A percentile compares a stretch with the other conserved stretches of the same genome.
These are phyloP conservation scores for Amorphotheca resinae DNA, from an alignment of 495 filamentous ascomycete species.

Conservation along the genomic window DNA sequence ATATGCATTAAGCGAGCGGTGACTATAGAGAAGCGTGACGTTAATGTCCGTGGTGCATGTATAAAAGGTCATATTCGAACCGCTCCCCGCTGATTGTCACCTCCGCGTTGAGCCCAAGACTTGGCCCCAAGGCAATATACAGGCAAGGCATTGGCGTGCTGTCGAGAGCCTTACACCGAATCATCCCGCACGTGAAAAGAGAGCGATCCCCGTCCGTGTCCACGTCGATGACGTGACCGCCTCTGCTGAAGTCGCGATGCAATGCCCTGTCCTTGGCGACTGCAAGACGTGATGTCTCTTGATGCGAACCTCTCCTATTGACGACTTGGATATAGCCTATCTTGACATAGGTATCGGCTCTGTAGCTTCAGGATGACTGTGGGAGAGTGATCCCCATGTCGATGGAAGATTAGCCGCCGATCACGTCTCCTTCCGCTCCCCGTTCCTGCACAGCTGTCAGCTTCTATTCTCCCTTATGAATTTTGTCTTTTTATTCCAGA, in stretches of 20 bases:
- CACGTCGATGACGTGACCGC: conserved; percentile 4
- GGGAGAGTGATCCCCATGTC: background rate
- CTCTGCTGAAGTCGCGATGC: conserved; percentile 6
- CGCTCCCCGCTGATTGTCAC: background rate
- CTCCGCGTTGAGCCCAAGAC: background rate
- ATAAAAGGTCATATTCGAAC: background rate
- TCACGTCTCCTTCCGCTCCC: conserved; percentile 5
- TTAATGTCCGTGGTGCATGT: background rate
- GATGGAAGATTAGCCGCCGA: conserved; percentile 5
- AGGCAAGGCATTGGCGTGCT: background rate
- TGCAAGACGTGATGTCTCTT: background rate
- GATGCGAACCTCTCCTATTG: background rate
- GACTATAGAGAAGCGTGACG: background rate
- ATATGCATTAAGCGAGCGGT: background rate
- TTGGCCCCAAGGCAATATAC: too few relatives aligned
- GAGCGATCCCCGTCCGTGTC: background rate
- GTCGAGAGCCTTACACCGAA: background rate
- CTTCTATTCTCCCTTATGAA: background rate
- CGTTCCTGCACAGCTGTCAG: background rate
- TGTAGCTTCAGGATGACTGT: background rate
- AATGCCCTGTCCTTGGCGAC: background rate
- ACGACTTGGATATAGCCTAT: background rate
- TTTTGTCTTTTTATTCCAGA: too few relatives aligned
- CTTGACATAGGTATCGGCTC: background rate
- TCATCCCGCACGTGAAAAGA: background rate